Percentiles rank a stretch among this genome's conserved stretches.
Evolutionary conservation across 179 eudicot species (phyloP).

Genomic region (Vitellaria paradoxa): DNA sequence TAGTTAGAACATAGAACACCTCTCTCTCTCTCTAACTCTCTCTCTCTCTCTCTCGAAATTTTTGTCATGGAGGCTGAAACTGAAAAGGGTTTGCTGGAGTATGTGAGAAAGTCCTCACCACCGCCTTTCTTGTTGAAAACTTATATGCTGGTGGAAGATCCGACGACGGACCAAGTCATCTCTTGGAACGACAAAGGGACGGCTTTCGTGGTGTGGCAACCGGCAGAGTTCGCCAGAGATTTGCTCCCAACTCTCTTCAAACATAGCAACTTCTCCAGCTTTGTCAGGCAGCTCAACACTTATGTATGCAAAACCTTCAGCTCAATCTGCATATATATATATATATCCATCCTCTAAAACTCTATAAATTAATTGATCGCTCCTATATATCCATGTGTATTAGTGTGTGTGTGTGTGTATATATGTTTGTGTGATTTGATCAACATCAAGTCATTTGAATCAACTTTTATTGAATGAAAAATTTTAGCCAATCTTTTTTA

Average conservation of each 20-base stretch:
- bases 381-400: no score
- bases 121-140: slow-evolving; percentile 89
- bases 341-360: no score
- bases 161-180: slow-evolving; percentile 53
- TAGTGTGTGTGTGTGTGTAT: no score
- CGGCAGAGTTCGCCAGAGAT: slow-evolving; percentile 89
- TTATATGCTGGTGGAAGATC: slow-evolving; percentile 81
- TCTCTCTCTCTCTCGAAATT: neutral
- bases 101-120: slow-evolving; percentile 52
- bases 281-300: slow-evolving; percentile 93
- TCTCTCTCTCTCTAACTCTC: neutral
- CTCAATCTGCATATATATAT: no score
- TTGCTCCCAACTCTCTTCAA: slow-evolving; percentile 92
- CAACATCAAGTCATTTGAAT: no score
- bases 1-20: no score
- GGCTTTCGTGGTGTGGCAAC: slow-evolving; percentile 91
- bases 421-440: no score
- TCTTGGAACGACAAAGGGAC: slow-evolving; percentile 83
- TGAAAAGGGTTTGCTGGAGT: slow-evolving; percentile 30
- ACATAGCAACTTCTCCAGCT: slow-evolving; percentile 98
- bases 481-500: no score
- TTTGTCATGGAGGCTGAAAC: slow-evolving; percentile 3
- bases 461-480: no score
- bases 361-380: no score
- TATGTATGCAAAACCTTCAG: slow-evolving; percentile 45